Conservation (phyloP, 1,139 yeast genomes). For the Yamadazyma aaseri region DNA sequence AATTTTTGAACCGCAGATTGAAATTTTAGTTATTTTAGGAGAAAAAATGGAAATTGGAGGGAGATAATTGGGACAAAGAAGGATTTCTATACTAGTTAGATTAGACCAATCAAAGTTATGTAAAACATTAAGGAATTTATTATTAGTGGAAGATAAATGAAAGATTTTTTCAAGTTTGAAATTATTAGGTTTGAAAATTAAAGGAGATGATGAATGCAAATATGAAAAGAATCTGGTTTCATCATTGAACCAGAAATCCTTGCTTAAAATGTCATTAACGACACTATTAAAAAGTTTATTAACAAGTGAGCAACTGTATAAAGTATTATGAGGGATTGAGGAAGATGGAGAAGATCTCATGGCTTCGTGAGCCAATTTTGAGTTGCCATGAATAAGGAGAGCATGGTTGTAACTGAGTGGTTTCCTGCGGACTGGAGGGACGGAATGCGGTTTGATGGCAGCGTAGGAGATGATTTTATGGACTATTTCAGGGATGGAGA, state of each 20-base stretch:
- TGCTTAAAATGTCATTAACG: conserved; percentile 53
- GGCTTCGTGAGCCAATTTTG: conserved; percentile 46
- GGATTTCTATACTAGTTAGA: conserved; percentile 71
- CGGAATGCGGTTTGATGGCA: conserved; percentile 44
- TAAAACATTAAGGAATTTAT: conserved; percentile 22
- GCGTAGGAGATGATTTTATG: conserved; percentile 58
- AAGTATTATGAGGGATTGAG: conserved; percentile 9
- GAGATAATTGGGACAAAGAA: conserved; percentile 71
- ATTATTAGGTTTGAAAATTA: conserved; percentile 25
- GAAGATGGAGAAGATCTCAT: conserved; percentile 34
- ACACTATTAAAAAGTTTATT: conserved; percentile 63
- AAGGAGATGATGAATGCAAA: conserved; percentile 14
- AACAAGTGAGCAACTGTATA: conserved; percentile 65
- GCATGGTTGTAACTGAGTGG: conserved; percentile 68
- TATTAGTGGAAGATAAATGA: conserved; percentile 24
- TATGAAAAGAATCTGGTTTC: conserved; percentile 49
- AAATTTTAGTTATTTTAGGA: conserved; percentile 51
- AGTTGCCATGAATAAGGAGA: conserved; percentile 48
- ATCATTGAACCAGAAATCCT: conserved; percentile 54
- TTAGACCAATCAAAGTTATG: conserved; percentile 40
- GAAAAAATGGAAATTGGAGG: conserved; percentile 53
- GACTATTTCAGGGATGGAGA: conserved; percentile 76
- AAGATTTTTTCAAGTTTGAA: conserved; percentile 39
- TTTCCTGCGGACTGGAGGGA: conserved; percentile 65
- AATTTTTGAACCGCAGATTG: conserved; percentile 72